A percentile compares a stretch with the other conserved stretches of the same genome.
These are phyloP conservation scores for Cryphonectria carpinicola DNA, from an alignment of 2,329 filamentous ascomycete species.

Conservation along the genomic window DNA sequence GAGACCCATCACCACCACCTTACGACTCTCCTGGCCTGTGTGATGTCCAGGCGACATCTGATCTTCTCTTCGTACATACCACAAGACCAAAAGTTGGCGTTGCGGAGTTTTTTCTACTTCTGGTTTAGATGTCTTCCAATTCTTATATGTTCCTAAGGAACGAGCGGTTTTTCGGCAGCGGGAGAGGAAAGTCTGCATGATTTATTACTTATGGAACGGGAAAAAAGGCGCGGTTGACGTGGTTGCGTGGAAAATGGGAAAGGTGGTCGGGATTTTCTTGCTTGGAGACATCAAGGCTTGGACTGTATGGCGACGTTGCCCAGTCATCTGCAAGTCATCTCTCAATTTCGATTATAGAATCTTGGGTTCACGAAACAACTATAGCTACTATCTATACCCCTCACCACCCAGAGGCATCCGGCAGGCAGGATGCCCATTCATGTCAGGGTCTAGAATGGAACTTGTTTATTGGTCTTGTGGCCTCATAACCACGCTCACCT, in stretches of 20 bases:
- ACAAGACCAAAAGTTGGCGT: slow-evolving; percentile 29
- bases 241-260: neutral
- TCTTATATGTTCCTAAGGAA: slow-evolving; percentile 7
- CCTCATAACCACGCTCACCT: neutral
- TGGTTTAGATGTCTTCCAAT: slow-evolving; percentile 21
- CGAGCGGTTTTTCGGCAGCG: neutral
- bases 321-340: slow-evolving; percentile 10
- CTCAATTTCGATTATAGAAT: slow-evolving; percentile 22
- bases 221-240: neutral
- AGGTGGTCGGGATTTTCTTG: neutral
- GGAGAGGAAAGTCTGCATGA: slow-evolving; percentile 12
- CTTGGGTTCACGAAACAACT: slow-evolving; percentile 24
- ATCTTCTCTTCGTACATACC: slow-evolving; percentile 28
- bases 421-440: slow-evolving; percentile 13
- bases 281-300: neutral
- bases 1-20: neutral
- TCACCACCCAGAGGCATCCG: slow-evolving; percentile 22
- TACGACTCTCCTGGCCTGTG: neutral
- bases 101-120: slow-evolving; percentile 20
- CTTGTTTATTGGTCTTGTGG: slow-evolving; percentile 10
- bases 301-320: neutral
- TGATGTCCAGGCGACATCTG: slow-evolving; percentile 25
- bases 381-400: slow-evolving; percentile 30
- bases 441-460: slow-evolving; percentile 19
- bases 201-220: neutral